These are phyloP conservation scores for Solanum pinnatisectum DNA, from an alignment of 257 asterid genomes.

Conservation along the genomic window DNA sequence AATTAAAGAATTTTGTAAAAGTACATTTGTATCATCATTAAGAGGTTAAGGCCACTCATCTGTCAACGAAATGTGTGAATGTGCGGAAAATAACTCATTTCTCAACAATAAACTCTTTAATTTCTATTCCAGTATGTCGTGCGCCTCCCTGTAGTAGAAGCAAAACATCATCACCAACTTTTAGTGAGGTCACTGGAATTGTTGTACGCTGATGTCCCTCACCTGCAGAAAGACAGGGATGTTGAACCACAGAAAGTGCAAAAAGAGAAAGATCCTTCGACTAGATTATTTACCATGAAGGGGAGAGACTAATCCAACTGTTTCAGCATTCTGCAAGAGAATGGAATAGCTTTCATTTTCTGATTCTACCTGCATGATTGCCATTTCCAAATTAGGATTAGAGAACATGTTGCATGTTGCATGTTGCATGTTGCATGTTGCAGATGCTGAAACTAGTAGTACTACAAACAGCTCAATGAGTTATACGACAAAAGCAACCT, in stretches of 20 bases:
- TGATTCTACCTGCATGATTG: conserved; percentile 35
- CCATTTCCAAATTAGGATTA: not conserved
- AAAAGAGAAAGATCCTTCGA: not conserved
- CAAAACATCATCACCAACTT: conserved; percentile 60
- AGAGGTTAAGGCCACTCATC: not conserved
- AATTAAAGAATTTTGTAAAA: not conserved
- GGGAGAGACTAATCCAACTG: conserved; percentile 64
- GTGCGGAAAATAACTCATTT: conserved; percentile 21
- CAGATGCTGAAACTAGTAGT: not conserved
- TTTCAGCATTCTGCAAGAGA: conserved; percentile 84
- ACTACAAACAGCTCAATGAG: not conserved
- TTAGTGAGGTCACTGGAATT: conserved; percentile 60
- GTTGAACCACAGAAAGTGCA: not conserved
- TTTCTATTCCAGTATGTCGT: conserved; percentile 79
- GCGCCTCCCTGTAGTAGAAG: conserved; percentile 71
- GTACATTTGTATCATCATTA: not conserved
- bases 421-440: not conserved
- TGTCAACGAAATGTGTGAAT: not conserved
- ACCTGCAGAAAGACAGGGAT: conserved; percentile 8
- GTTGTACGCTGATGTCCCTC: conserved; percentile 22
- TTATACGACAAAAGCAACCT: not conserved
- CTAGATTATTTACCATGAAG: conserved; percentile 32
- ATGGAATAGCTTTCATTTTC: conserved; percentile 46
- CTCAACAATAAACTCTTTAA: conserved; percentile 79
- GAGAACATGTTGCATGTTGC: not conserved